Base-by-base conservation (phyloP, 345 rosid genomes). In the Kernera saxatilis region DNA sequence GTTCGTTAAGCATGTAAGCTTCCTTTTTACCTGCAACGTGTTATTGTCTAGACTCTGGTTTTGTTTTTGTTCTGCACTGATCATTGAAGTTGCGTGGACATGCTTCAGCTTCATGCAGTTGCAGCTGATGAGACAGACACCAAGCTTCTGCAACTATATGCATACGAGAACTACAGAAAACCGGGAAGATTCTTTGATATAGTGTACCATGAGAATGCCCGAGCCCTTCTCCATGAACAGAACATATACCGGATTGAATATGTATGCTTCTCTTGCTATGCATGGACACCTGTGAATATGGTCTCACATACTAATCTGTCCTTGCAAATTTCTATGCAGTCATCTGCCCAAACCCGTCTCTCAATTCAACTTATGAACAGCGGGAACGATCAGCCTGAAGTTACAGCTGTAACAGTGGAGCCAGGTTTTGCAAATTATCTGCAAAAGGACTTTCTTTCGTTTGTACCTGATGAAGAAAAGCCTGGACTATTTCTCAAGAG, bases 61-160 rank as follows among this genome's bases (percentile, higher is more conserved):
- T 48, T 48, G 48, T 48, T 29, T 17, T 58, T 44, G 26, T 25
- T 48, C 13, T 41, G 27, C 27, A 12, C 60, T 55, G 53, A 69
- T 32, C 5, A 30, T 23, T 56, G 39, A 67, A 43, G 8, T 70
- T 63, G 41, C 25, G 57, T 59, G 76, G 33, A 54, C 73, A 55
- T 72, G 68, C 64, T 68, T 70, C 82, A 95, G 99, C 91, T 95
- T 78, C 94, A 91, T 84, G 81, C 86, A 1, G 80, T 90, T 59
- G 92, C 86, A 52, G 72, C 87, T n/a, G 97, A 95, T 71, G 97
- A 92, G 81, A 88, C 91, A 87, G 97, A 90, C 77, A 88, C 74
- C 81, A 91, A 88, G 82, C 88, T 95, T 67, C 90, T 92, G 55
- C 93, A 95, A 66, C 86, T 95, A 33, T 84, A 90, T 69, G 83